These are phyloP conservation scores for Myxozyma monticola DNA, from an alignment of 805 yeast species.

Conservation along the genomic window DNA sequence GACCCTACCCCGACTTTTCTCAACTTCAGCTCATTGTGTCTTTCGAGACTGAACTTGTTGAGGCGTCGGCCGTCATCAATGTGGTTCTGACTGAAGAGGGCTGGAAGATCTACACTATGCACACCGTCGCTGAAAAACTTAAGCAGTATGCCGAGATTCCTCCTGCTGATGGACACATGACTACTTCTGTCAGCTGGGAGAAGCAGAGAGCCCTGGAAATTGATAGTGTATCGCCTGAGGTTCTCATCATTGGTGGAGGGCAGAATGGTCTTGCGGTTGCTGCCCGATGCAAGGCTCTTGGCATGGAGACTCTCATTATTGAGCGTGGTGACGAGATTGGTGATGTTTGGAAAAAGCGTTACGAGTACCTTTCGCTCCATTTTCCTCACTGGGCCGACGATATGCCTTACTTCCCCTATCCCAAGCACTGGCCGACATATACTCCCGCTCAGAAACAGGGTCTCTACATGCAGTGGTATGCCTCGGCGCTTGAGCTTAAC, in stretches of 20 bases:
- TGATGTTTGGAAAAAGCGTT: not conserved
- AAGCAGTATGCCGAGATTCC: slow-evolving; percentile 4
- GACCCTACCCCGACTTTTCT: not conserved
- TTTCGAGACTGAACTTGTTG: not conserved
- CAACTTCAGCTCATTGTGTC: not conserved
- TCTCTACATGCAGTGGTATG: not conserved
- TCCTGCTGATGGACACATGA: slow-evolving; percentile 13
- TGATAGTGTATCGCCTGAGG: slow-evolving; percentile 28
- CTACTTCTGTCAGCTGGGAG: not conserved
- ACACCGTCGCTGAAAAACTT: not conserved
- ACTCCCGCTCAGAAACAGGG: not conserved
- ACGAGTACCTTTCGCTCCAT: not conserved
- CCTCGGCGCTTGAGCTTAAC: not conserved
- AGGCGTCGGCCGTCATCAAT: not conserved
- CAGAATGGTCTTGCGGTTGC: slow-evolving; percentile 2
- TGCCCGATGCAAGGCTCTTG: slow-evolving; percentile 1
- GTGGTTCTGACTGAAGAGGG: not conserved
- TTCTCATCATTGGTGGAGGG: slow-evolving; percentile 2
- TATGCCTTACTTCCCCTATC: not conserved
- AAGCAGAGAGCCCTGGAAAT: slow-evolving; percentile 2
- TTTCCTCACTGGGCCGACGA: not conserved
- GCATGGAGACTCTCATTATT: not conserved
- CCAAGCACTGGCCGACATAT: not conserved
- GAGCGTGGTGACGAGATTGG: not conserved
- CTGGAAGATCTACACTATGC: slow-evolving; percentile 1